These are phyloP conservation scores for Lentinula guzmanii DNA, from an alignment of 768 basidiomycete genomes.

Conservation along the genomic window DNA sequence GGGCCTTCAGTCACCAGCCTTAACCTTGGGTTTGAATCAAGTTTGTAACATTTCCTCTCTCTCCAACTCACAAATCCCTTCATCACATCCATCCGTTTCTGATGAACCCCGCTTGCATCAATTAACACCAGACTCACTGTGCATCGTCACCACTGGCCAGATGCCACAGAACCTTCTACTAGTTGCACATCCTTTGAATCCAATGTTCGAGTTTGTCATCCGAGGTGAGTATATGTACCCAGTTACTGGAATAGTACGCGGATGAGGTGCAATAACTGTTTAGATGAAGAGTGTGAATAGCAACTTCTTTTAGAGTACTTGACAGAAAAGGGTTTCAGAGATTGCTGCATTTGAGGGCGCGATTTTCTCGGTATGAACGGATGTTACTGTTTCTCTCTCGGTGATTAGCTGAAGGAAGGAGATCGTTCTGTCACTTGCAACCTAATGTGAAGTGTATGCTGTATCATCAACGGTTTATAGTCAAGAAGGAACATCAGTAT, in stretches of 20 bases:
- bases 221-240: background rate
- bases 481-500: too few relatives aligned
- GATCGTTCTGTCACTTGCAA: too few relatives aligned
- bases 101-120: conserved; percentile 52
- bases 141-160: conserved; percentile 42
- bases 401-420: too few relatives aligned
- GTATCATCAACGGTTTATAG: too few relatives aligned
- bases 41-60: conserved; percentile 29
- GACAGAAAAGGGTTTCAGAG: too few relatives aligned
- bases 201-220: conserved; percentile 19
- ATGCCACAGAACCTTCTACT: conserved; percentile 61
- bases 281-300: too few relatives aligned
- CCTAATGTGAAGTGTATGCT: too few relatives aligned
- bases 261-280: background rate
- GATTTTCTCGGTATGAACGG: too few relatives aligned
- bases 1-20: conserved; percentile 61
- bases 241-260: background rate
- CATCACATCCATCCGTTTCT: conserved; percentile 27
- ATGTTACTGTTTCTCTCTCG: too few relatives aligned
- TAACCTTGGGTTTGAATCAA: conserved; percentile 63
- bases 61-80: conserved; percentile 10
- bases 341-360: too few relatives aligned
- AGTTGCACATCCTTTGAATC: conserved; percentile 59
- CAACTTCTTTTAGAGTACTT: too few relatives aligned
- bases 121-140: conserved; percentile 43